Percentiles rank a stretch among this genome's conserved stretches.
These are phyloP conservation scores for Boletus reticuloceps DNA, from an alignment of 768 basidiomycete species.

Conservation along the genomic window DNA sequence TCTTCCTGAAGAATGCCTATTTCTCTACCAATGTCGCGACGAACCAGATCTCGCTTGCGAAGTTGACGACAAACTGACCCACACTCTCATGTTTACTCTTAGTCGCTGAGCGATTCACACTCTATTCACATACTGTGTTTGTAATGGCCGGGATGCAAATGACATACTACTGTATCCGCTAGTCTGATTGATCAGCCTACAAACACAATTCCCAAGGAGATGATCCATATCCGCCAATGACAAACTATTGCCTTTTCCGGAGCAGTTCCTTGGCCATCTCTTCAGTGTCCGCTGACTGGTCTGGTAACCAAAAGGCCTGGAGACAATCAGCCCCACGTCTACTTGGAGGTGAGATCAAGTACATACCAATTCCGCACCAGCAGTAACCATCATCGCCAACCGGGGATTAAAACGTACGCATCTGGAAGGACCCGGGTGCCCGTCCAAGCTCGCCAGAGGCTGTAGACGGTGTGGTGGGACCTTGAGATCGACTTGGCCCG, in stretches of 20 bases:
- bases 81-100: not conserved
- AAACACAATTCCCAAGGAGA: not conserved
- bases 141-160: not conserved
- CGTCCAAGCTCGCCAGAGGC: constrained; percentile 58
- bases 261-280: constrained; percentile 69
- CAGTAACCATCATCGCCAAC: constrained; percentile 82
- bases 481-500: constrained; percentile 55
- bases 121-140: constrained; percentile 1
- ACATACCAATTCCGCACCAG: constrained; percentile 79
- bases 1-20: constrained; percentile 77
- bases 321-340: constrained; percentile 14
- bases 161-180: not conserved
- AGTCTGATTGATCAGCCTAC: not conserved
- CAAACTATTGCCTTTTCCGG: constrained; percentile 43
- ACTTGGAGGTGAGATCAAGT: constrained; percentile 1
- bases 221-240: not conserved
- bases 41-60: constrained; percentile 60
- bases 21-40: constrained; percentile 60
- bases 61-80: constrained; percentile 37
- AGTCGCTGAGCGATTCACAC: constrained; percentile 7
- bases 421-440: constrained; percentile 79
- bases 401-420: constrained; percentile 91
- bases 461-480: constrained; percentile 48
- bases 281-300: constrained; percentile 63
- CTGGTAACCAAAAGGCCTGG: constrained; percentile 67